These are phyloP conservation scores for Hypoxylon cercidicola DNA, from an alignment of 495 filamentous ascomycete genomes.

Conservation along the genomic window DNA sequence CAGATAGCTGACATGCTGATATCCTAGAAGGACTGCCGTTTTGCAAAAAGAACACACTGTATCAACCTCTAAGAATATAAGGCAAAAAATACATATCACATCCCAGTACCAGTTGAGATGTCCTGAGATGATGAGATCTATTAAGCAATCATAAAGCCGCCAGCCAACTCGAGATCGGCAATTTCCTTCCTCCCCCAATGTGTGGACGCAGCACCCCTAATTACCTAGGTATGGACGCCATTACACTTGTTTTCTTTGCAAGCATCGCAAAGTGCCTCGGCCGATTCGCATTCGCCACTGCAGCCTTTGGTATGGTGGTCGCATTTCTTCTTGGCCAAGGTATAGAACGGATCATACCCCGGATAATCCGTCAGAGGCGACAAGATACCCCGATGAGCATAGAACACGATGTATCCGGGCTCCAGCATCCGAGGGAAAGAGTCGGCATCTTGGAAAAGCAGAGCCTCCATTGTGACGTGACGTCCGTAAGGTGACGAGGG, in stretches of 20 bases:
- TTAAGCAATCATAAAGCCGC: background rate
- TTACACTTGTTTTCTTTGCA: conserved; percentile 10
- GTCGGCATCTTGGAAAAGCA: background rate
- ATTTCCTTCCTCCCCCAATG: background rate
- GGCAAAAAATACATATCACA: background rate
- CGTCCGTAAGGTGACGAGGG: background rate
- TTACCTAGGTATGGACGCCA: conserved; percentile 14
- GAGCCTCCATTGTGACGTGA: conserved; percentile 13
- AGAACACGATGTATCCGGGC: background rate
- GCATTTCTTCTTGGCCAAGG: conserved; percentile 8
- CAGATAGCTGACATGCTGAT: too few species aligned
- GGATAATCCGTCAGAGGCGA: background rate
- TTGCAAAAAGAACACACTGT: background rate
- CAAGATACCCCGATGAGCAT: background rate
- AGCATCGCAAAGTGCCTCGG: conserved; percentile 9
- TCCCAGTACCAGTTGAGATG: conserved; percentile 8
- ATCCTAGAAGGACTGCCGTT: too few species aligned
- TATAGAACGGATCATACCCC: background rate
- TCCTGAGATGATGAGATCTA: conserved; percentile 7
- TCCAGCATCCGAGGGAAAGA: background rate
- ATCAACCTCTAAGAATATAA: background rate
- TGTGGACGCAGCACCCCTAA: background rate
- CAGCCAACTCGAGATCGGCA: background rate
- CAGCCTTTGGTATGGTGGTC: conserved; percentile 26
- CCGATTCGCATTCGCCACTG: background rate